Conservation (phyloP, 352 stramenopile species). For the Phytophthora colocasiae region DNA sequence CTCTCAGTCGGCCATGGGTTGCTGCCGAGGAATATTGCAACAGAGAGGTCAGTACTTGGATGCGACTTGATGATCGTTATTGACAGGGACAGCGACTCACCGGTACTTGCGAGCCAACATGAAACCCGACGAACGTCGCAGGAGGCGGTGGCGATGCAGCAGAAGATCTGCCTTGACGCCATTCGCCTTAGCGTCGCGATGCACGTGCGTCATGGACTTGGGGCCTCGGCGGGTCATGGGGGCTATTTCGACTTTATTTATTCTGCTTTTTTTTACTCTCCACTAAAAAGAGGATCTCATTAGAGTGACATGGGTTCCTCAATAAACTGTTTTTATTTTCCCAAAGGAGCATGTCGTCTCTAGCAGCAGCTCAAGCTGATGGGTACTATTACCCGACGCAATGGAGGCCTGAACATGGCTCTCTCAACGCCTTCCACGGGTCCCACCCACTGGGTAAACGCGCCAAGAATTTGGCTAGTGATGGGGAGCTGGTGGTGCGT, state of each 20-base stretch:
- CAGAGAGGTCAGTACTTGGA: constrained; percentile 1
- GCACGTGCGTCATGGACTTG: constrained; percentile 58
- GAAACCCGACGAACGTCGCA: constrained; percentile 70
- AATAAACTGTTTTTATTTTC: not conserved
- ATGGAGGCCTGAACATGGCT: constrained; percentile 89
- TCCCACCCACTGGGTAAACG: constrained; percentile 80
- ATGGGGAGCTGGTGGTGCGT: constrained; percentile 93
- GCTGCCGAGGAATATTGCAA: constrained; percentile 14
- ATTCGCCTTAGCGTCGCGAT: constrained; percentile 49
- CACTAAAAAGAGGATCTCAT: too few species aligned
- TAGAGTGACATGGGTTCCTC: not conserved
- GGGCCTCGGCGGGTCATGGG: constrained; percentile 62
- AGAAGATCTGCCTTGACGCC: constrained; percentile 49
- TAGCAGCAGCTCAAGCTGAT: constrained; percentile 97
- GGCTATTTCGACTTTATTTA: constrained; percentile 11
- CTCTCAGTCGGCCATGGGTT: constrained; percentile 47
- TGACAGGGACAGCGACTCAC: constrained; percentile 23
- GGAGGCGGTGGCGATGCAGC: constrained; percentile 64
- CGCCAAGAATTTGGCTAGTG: constrained; percentile 72
- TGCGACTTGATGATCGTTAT: constrained; percentile 11
- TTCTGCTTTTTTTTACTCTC: too few species aligned
- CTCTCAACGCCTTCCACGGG: constrained; percentile 85
- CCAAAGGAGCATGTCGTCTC: constrained; percentile 90
- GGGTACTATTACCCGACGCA: constrained; percentile 97
- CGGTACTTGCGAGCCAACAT: constrained; percentile 81